Evolutionary conservation across 306 rosid genomes (phyloP), one percentile per base, ranked within the genome.

Genomic region (Cucurbita argyrosperma): DNA sequence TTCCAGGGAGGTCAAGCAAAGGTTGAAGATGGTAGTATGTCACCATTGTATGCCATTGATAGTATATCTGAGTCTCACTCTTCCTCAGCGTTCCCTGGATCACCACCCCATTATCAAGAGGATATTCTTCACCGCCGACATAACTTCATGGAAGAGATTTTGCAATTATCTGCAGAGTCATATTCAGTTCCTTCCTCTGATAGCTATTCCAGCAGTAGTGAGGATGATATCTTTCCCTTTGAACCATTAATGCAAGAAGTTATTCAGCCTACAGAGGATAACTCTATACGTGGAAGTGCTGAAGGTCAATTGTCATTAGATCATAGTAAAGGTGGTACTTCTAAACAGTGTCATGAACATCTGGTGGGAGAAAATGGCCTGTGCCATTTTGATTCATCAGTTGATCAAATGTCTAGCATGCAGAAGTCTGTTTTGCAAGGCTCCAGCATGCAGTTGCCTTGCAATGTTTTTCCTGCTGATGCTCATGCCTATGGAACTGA

Each of bases 91-190:
- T 88, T 66, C 76, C 95, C 86, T 57, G 76, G 91, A 43, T 94
- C 99, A 26, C 99, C 99, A 50, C 99, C 99, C 50, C 97, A 94
- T 76, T 94, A 88, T 83, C 88, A 85, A 83, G 87, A 85, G 77
- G 99, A 89, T 82, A 90, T 94, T 82, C 92, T 94, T 77, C 90
- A 84, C 67, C 99, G 97, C 15, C 92, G 97, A 52, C 99, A 94
- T 54, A 84, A 84, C 90, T 84, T 94, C 75, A 96, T 89, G 74
- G 97, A 87, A 83, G 97, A 89, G 79, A 90, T 91, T 83, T 79
- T 94, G 83, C 97, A 94, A 85, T 82, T 89, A 54, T 91, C 99
- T 0, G 95, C 91, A 21, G 96, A 88, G 77, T 90, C 99, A 38
- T 91, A 80, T 85, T 94, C 95, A 1, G 84, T 91, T 79, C 95